Conservation (phyloP, 352 stramenopile genomes). For the Globisporangium emineosum region DNA sequence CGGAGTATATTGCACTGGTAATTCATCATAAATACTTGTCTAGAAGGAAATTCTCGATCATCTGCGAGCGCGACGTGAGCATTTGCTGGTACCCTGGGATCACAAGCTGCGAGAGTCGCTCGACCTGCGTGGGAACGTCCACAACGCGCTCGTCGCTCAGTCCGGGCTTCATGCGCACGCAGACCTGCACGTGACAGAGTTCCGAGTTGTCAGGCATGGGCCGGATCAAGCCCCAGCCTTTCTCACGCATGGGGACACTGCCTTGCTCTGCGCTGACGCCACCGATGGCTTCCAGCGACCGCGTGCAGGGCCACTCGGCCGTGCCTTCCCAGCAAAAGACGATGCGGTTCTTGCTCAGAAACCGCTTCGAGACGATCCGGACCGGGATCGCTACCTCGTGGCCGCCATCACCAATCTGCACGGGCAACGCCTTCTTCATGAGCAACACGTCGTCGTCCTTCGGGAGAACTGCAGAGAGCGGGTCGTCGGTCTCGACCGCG, state of each 20-base stretch:
- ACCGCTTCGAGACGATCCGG: constrained; percentile 12
- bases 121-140: not conserved
- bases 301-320: constrained; percentile 12
- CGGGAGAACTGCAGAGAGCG: not conserved
- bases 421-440: constrained; percentile 11
- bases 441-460: constrained; percentile 13
- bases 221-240: constrained; percentile 13
- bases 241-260: constrained; percentile 12
- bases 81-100: constrained; percentile 12
- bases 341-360: constrained; percentile 12
- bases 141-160: constrained; percentile 12
- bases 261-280: too few relatives aligned
- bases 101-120: constrained; percentile 7
- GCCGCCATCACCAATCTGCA: not conserved
- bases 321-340: constrained; percentile 17
- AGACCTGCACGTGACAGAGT: constrained; percentile 8
- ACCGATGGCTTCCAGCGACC: too few relatives aligned
- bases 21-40: too few relatives aligned
- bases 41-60: constrained; percentile 21
- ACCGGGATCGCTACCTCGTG: constrained; percentile 2
- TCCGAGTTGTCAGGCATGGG: not conserved
- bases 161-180: constrained; percentile 6
- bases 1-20: too few relatives aligned
- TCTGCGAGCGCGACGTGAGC: constrained; percentile 11
- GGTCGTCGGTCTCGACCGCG: not conserved